phyloP scores from a whole-genome alignment of 176 grass and related monocot genomes.

The Phragmites australis region DNA sequence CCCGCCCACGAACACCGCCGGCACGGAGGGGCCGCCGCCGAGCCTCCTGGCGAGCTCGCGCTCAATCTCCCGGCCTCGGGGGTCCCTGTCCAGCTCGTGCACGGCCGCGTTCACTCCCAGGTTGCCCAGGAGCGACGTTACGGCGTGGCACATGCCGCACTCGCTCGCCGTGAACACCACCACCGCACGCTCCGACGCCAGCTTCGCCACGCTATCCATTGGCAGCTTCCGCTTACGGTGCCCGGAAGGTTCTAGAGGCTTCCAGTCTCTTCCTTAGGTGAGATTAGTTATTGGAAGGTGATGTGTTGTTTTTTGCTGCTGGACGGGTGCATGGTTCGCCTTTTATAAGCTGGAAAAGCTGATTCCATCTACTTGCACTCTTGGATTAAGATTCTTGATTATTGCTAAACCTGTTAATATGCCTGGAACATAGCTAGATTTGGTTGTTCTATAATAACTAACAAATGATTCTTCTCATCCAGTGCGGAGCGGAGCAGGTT shows the following conservation, averaged over 20 bases:
- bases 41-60: slow-evolving; percentile 53
- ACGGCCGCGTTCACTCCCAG: slow-evolving; percentile 57
- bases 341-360: slow-evolving; percentile 25
- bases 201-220: slow-evolving; percentile 59
- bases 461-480: neutral
- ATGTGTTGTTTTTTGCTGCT: neutral
- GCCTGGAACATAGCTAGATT: neutral
- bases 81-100: slow-evolving; percentile 63
- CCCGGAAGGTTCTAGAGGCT: slow-evolving; percentile 11
- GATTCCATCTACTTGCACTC: neutral
- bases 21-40: slow-evolving; percentile 25
- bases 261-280: neutral
- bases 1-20: slow-evolving; percentile 50
- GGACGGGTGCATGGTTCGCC: neutral
- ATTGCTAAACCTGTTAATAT: neutral
- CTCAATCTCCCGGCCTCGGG: slow-evolving; percentile 54
- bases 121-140: slow-evolving; percentile 53
- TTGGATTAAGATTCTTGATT: slow-evolving; percentile 8
- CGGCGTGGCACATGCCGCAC: slow-evolving; percentile 64
- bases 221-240: no score
- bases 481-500: neutral
- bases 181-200: slow-evolving; percentile 65
- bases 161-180: slow-evolving; percentile 64
- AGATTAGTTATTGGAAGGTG: neutral
- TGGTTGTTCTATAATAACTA: neutral